A percentile compares a stretch with the other conserved stretches of the same genome.
Conservation (phyloP, 164 flowering plant genomes). For the Akebia trifoliata region DNA sequence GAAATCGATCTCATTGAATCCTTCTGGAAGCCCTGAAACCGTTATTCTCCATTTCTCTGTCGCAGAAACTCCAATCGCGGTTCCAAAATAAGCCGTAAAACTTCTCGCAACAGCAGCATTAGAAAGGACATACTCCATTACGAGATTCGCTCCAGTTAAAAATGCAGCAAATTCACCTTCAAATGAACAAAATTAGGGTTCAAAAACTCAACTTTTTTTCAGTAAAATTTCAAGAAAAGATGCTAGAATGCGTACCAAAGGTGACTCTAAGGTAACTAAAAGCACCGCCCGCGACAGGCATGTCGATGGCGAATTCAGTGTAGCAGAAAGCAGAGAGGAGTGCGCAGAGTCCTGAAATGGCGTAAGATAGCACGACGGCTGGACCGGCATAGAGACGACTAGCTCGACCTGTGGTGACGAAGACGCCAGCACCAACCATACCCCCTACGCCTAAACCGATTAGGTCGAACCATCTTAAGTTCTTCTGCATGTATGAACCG, state of each 20-base stretch:
- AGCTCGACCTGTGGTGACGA: slow-evolving; percentile 71
- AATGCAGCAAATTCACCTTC: slow-evolving; percentile 68
- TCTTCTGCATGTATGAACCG: slow-evolving; percentile 51
- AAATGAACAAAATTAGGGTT: neutral
- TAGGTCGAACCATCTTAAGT: slow-evolving; percentile 73
- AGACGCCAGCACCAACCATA: slow-evolving; percentile 91
- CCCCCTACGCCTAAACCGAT: slow-evolving; percentile 79
- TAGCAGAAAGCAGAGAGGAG: slow-evolving; percentile 92
- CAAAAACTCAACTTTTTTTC: too few species aligned
- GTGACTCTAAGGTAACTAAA: slow-evolving; percentile 83
- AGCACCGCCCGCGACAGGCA: slow-evolving; percentile 98
- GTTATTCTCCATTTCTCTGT: slow-evolving; percentile 41
- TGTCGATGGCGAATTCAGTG: slow-evolving; percentile 89
- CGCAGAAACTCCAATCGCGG: slow-evolving; percentile 39
- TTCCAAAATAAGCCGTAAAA: slow-evolving; percentile 52
- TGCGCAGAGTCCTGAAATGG: slow-evolving; percentile 85
- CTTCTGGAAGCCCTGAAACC: slow-evolving; percentile 36
- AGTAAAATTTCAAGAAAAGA: neutral
- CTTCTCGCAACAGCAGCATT: slow-evolving; percentile 70
- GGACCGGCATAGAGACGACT: slow-evolving; percentile 59
- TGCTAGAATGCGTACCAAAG: slow-evolving; percentile 45
- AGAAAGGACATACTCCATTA: slow-evolving; percentile 67
- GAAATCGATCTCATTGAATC: slow-evolving; percentile 52
- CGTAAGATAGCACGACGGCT: slow-evolving; percentile 65
- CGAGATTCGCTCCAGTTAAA: slow-evolving; percentile 57